These are phyloP conservation scores for Penstemon davidsonii DNA, from an alignment of 257 asterid genomes.

Conservation along the genomic window DNA sequence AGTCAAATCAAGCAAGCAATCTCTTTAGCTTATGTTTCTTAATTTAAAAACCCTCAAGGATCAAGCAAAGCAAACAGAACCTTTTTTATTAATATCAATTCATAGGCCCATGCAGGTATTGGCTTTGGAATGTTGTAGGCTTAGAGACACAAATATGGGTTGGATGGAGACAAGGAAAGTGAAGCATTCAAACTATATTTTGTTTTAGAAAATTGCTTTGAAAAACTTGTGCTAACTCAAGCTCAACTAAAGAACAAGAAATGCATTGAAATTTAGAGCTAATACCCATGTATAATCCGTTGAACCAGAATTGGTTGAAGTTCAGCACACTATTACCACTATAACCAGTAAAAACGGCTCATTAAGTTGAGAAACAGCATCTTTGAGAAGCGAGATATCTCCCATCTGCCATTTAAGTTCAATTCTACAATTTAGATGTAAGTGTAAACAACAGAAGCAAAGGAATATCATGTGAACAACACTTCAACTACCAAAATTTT, in stretches of 20 bases:
- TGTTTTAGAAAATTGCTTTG: constrained; percentile 11
- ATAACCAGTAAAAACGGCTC: constrained; percentile 97
- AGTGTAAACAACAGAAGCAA: constrained; percentile 27
- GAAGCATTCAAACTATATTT: constrained; percentile 4
- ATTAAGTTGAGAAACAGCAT: constrained; percentile 97
- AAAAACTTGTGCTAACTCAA: constrained; percentile 26
- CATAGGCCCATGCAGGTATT: not conserved
- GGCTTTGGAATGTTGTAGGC: constrained; percentile 10
- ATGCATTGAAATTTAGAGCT: constrained; percentile 81
- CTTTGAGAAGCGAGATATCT: constrained; percentile 94
- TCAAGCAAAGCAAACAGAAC: constrained; percentile 1
- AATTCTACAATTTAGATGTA: constrained; percentile 35
- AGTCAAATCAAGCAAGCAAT: constrained; percentile 2
- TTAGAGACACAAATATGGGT: constrained; percentile 1
- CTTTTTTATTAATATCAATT: not conserved
- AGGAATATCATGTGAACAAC: constrained; percentile 25
- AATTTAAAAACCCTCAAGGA: not conserved
- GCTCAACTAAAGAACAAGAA: constrained; percentile 44
- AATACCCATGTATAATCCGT: constrained; percentile 90
- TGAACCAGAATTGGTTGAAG: constrained; percentile 99
- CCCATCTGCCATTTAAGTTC: constrained; percentile 79
- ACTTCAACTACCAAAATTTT: constrained; percentile 55
- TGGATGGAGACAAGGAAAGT: constrained; percentile 15
- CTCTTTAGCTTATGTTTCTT: not conserved
- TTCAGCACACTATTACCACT: constrained; percentile 99